phyloP scores from a whole-genome alignment of 805 yeast species.

The Yarrowia keelungensis region DNA sequence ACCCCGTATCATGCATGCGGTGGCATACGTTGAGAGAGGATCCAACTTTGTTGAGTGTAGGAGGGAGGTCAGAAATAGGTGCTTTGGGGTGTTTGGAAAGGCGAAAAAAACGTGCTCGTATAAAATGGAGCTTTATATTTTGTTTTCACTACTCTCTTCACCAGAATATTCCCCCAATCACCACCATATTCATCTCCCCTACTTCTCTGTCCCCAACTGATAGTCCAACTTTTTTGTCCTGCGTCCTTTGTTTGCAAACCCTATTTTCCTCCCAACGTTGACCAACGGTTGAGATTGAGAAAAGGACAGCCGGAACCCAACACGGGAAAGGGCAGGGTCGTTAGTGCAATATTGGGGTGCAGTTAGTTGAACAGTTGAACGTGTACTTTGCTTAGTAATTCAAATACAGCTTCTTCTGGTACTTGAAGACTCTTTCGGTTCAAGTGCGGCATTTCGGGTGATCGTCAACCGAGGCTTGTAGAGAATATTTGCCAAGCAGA shows the following conservation, averaged over 20 bases:
- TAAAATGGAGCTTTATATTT: background rate
- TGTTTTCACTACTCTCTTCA: too few relatives aligned
- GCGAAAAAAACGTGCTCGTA: background rate
- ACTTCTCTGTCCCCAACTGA: constrained; percentile 8
- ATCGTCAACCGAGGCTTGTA: constrained; percentile 19
- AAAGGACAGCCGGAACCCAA: constrained; percentile 29
- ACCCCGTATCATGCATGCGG: constrained; percentile 29
- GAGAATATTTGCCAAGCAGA: background rate
- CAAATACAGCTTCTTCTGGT: background rate
- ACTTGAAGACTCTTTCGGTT: background rate
- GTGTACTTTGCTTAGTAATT: too few relatives aligned
- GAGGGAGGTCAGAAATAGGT: background rate
- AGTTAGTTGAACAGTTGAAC: background rate
- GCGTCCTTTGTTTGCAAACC: constrained; percentile 28
- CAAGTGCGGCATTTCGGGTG: constrained; percentile 1
- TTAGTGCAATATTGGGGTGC: background rate
- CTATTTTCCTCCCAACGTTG: constrained; percentile 20
- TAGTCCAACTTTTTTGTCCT: constrained; percentile 7
- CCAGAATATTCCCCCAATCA: background rate
- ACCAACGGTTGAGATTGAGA: constrained; percentile 21
- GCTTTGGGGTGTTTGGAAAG: background rate
- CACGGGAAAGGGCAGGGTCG: background rate
- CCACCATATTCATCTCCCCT: background rate
- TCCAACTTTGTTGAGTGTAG: constrained; percentile 35
- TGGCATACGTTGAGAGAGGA: constrained; percentile 37